Evolutionary conservation across 208 protist species (phyloP), one percentile per base, ranked within the genome.

Genomic region (Spironucleus salmonicida): DNA sequence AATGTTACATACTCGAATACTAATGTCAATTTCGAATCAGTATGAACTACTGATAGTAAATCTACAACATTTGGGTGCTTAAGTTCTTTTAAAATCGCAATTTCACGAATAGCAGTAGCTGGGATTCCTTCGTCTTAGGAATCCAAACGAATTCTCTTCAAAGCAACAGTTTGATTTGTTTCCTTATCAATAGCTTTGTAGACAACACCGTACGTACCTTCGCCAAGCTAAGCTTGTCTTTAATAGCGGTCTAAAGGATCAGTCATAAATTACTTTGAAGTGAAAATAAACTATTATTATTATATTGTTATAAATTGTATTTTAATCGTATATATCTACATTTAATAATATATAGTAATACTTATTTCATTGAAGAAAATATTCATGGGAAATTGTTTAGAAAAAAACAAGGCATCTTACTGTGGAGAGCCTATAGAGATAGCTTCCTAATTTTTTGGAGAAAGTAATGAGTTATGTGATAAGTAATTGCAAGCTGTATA

Each of bases 81-180:
- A 41, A 97, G 81, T 82, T 97, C 91, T 75, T 84, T 98, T 9
- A 78, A 40, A 27, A 78, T 35, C 26, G 61, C 35, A 34, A 78
- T 78, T 38, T 78, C 95, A 61, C 94, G 85, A 62, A 78, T 78
- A 1, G 75, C 75, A 29, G 75, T 78, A 2, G 61, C 19, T n/a
- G 75, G 75, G 26, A 78, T 59, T 35, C 75, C 75, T 58, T 98
- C 95, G 75, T 97, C 93, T 30, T 92, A 90, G 26, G 87, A 85
- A 75, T 96, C 92, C 0, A 96, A 79, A 41, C 91, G 85, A 58
- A 97, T 93, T 74, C 95, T 95, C 80, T 98, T 98, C 19, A 98
- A 77, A 0, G 94, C 94, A 9, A 97, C 89, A 59, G 92, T 88
- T 19, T 85, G 75, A 61, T 74, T 67, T 15, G 85, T 85, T 62